phyloP scores from a whole-genome alignment of 371 early-diverging fungal genomes.

The Nosema muscidifuracis region DNA sequence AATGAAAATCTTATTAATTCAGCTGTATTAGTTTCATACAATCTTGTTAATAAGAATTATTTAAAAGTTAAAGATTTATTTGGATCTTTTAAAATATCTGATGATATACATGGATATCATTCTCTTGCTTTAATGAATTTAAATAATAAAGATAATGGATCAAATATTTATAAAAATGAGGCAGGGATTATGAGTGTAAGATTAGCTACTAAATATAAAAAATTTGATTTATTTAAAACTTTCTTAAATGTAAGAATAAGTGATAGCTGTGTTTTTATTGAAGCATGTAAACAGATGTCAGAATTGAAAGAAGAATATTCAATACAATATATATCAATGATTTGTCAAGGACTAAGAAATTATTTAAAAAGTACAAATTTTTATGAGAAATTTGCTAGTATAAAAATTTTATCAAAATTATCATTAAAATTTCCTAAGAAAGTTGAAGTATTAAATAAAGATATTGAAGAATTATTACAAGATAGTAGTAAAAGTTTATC shows the following conservation, averaged over 20 bases:
- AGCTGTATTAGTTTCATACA: constrained; percentile 38
- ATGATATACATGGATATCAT: constrained; percentile 51
- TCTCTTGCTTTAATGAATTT: constrained; percentile 18
- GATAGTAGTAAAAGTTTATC: constrained; percentile 40
- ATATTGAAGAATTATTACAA: constrained; percentile 57
- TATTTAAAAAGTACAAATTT: constrained; percentile 42
- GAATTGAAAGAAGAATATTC: constrained; percentile 35
- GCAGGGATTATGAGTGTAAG: constrained; percentile 26
- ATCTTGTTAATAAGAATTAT: constrained; percentile 39
- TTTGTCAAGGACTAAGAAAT: constrained; percentile 42
- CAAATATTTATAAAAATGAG: constrained; percentile 10
- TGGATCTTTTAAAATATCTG: constrained; percentile 28
- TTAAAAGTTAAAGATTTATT: constrained; percentile 29
- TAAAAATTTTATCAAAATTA: constrained; percentile 51
- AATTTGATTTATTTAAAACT: constrained; percentile 11
- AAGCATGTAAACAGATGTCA: constrained; percentile 37
- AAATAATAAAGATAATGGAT: constrained; percentile 13
- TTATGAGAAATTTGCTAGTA: constrained; percentile 45
- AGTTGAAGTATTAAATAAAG: constrained; percentile 42
- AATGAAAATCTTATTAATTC: constrained; percentile 33
- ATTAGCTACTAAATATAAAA: background rate
- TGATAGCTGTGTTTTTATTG: constrained; percentile 42
- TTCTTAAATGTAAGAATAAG: constrained; percentile 19
- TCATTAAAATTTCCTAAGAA: constrained; percentile 52
- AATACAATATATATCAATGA: constrained; percentile 31